Base-by-base conservation (phyloP, 331 rosid genomes). In the Rosa hybrid region DNA sequence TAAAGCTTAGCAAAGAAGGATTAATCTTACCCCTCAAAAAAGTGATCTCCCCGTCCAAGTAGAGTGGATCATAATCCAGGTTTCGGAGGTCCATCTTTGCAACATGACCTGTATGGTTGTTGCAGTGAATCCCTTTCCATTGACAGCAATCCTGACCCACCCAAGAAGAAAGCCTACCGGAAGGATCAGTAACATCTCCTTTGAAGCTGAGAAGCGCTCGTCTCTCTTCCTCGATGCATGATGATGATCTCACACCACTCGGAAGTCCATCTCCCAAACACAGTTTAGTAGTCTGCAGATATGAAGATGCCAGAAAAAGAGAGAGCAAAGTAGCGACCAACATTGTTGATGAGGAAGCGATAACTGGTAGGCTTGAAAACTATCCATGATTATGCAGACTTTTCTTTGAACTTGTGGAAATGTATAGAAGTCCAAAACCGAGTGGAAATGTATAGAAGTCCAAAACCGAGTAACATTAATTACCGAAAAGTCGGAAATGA, bases 141-240 rank as follows among this genome's bases (percentile, higher is more conserved):
- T 8, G 57, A 1, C 79, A 75, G 18, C 71, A 75, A 4, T 16
- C 57, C 1, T 5, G 45, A 25, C 79, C 79, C 2, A 44, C 59
- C 71, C 79, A 76, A 14, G 79, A 59, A 44, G 59, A 59, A 42
- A 76, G 71, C 45, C 79, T 44, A 1, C 39, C 69, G 11, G 69
- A 13, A 41, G 5, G 54, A 75, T 75, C 56, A 41, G 5, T 16
- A 2, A 75, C 23, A 75, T 38, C 69, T 41, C 0, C 51, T n/a
- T 41, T 21, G 69, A 51, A 74, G n/a, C 11, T 38, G 45, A 14
- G 68, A 53, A 54, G 68, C 0, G 74, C 72, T 68, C 27, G 25
- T 20, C 72, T 68, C 50, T 68, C 72, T 20, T 68, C 72, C 50
- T 39, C 49, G 3, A 39, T 39, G 49, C 72, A 68, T 39, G 50